Evolutionary conservation across 2,329 filamentous ascomycete genomes (phyloP).

Genomic region (Exophiala viscosa): DNA sequence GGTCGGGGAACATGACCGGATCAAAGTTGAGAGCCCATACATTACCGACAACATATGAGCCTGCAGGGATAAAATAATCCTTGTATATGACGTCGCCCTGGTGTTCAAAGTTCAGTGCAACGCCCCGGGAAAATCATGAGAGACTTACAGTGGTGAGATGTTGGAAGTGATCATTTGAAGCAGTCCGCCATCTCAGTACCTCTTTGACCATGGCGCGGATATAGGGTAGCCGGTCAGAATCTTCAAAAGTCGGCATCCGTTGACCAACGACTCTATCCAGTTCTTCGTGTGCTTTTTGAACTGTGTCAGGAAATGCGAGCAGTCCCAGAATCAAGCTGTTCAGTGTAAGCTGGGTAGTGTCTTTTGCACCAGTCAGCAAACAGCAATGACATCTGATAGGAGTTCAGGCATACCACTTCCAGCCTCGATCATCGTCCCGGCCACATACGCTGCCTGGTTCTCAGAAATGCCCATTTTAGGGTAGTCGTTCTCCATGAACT

Average conservation of each 20-base stretch:
- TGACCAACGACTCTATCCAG: slow-evolving; percentile 7
- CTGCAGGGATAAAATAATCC: slow-evolving; percentile 34
- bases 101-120: slow-evolving; percentile 7
- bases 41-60: slow-evolving; percentile 36
- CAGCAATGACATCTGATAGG: slow-evolving; percentile 24
- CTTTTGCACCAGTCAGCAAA: slow-evolving; percentile 31
- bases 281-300: background rate
- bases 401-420: slow-evolving; percentile 7
- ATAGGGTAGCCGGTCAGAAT: slow-evolving; percentile 30
- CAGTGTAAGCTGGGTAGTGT: slow-evolving; percentile 30
- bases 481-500: slow-evolving; percentile 11
- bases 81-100: slow-evolving; percentile 32
- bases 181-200: slow-evolving; percentile 31
- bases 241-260: slow-evolving; percentile 32
- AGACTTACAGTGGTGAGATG: slow-evolving; percentile 24
- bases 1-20: slow-evolving; percentile 20
- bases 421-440: slow-evolving; percentile 28
- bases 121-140: background rate
- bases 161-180: slow-evolving; percentile 23
- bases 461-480: slow-evolving; percentile 35
- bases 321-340: background rate
- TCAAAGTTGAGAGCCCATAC: slow-evolving; percentile 49
- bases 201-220: slow-evolving; percentile 32
- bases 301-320: slow-evolving; percentile 1
- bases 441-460: slow-evolving; percentile 35